Evolutionary conservation across 202 grass and related monocot genomes (phyloP).

Genomic region (Panicum hallii): DNA sequence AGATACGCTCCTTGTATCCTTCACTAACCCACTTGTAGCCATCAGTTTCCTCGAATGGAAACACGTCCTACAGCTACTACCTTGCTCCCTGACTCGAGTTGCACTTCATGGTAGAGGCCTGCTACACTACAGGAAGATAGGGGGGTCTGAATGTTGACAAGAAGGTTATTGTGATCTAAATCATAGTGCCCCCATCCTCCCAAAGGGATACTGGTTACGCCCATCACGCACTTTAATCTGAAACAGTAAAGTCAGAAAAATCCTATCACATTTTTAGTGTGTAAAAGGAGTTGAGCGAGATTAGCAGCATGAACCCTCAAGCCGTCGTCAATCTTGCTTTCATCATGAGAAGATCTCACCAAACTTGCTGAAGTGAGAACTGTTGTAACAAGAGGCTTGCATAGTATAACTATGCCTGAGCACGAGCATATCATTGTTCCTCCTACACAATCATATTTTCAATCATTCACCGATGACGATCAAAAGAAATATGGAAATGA

Average conservation of each 20-base stretch:
- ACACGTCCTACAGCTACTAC: background rate
- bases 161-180: constrained; percentile 1
- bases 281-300: background rate
- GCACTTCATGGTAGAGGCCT: constrained; percentile 2
- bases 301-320: background rate
- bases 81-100: constrained; percentile 16
- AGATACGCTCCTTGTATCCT: background rate
- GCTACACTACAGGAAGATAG: background rate
- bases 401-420: constrained; percentile 22
- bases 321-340: background rate
- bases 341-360: constrained; percentile 8
- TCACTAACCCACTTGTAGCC: constrained; percentile 10
- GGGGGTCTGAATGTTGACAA: background rate
- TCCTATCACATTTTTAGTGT: too few species aligned
- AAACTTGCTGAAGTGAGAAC: constrained; percentile 11
- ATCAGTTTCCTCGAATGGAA: constrained; percentile 6
- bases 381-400: background rate
- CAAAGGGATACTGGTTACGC: background rate
- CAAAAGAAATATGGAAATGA: too few species aligned
- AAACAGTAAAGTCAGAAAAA: background rate
- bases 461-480: too few species aligned
- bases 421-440: background rate
- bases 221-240: background rate
- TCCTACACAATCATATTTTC: too few species aligned
- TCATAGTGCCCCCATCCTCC: background rate